Evolutionary conservation across 495 filamentous ascomycete genomes (phyloP), one percentile per base, ranked within the genome.

Genomic region (Penicillium paradoxum): DNA sequence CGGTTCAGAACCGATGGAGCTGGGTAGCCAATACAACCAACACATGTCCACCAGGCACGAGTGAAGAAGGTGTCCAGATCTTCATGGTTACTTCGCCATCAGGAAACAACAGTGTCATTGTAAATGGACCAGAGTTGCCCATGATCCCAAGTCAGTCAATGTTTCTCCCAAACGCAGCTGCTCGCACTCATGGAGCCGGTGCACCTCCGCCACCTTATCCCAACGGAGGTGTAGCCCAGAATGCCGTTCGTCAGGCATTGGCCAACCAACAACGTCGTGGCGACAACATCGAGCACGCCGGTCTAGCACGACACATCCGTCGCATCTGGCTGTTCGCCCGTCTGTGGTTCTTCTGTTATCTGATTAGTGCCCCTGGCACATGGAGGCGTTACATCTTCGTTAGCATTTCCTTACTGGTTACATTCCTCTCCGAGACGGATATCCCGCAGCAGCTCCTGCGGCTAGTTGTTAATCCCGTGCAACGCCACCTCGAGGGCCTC

Each of bases 281-380:
- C 10, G 69, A 74, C 40, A 67, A 74, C 6, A 73, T 76, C n/a
- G 59, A 73, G 10, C 74, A 71, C 2, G 66, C 73, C 11, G 63
- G 76, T 32, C 33, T 81, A 14, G 80, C 73, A 14, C 79, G 78
- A 40, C 53, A 76, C 33, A 70, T 81, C 58, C 72, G 83, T 45
- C 79, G 82, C 19, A 62, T 93, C 18, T 95, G 89, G 89, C 77
- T 93, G 15, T 70, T 93, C n/a, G 68, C 89, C 40, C 82, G 89
- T 27, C 68, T 96, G 17, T 79, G 83, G 38, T 78, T 84, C 43
- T 89, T 95, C 67, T 81, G 89, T 32, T 92, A 87, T 73, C 82
- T 90, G 67, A 87, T 92, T 54, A 87, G 86, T 15, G 80, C 83
- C 7, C 80, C 82, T n/a, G 80, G 83, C 24, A 80, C 84, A 38